Conservation (phyloP, 192 early-diverging fungal species). For the Coemansia sp. region DNA sequence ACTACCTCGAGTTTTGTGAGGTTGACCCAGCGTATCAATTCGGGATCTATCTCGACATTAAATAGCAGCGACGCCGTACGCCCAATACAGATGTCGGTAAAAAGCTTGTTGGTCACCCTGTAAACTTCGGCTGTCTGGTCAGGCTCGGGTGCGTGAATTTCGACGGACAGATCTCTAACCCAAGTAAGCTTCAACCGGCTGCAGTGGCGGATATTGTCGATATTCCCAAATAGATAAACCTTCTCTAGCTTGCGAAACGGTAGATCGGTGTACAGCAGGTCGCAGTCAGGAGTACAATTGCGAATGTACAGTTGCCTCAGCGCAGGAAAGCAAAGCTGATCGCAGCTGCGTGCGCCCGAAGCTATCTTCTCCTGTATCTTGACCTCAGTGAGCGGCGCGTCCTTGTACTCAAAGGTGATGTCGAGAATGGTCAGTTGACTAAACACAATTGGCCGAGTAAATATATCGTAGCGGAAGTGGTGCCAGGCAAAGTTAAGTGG, state of each 20-base stretch:
- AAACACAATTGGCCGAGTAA: too few relatives aligned
- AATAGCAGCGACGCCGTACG: not conserved
- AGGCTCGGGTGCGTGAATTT: not conserved
- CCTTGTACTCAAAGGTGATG: too few relatives aligned
- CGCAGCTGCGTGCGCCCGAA: too few relatives aligned
- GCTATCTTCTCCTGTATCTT: too few relatives aligned
- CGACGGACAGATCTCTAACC: not conserved
- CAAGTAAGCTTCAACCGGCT: not conserved
- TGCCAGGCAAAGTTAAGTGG: not conserved
- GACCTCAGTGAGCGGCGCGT: too few relatives aligned
- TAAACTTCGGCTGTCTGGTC: not conserved
- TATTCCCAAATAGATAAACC: not conserved
- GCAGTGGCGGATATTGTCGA: not conserved
- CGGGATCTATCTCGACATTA: not conserved
- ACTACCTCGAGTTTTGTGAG: not conserved
- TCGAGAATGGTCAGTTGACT: too few relatives aligned
- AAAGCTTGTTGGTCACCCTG: not conserved
- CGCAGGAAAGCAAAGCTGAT: too few relatives aligned
- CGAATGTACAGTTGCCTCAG: too few relatives aligned
- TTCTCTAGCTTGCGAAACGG: not conserved
- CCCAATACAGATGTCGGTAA: not conserved
- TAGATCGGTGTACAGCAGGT: not conserved
- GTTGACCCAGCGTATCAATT: not conserved
- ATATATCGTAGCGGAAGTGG: too few relatives aligned
- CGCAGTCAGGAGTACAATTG: not conserved